Percentiles rank a stretch among this genome's conserved stretches.
phyloP scores from a whole-genome alignment of 176 grass and related monocot genomes.

The Pharus latifolius region DNA sequence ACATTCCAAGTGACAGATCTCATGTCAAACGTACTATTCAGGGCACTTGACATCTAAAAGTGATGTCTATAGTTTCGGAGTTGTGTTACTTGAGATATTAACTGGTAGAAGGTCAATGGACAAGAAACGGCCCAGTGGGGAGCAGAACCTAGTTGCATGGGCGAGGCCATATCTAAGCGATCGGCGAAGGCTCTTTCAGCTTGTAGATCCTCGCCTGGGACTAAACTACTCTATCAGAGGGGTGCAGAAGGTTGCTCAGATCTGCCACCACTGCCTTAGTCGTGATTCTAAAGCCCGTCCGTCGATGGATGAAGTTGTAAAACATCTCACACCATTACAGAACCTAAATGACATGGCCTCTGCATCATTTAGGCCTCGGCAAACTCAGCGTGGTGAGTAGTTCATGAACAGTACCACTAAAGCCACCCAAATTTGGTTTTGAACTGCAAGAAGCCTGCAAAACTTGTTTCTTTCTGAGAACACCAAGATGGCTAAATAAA shows the following conservation, averaged over 20 bases:
- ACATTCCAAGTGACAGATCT: neutral
- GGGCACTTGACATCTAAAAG: conserved; percentile 92
- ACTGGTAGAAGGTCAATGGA: conserved; percentile 82
- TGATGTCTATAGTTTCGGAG: conserved; percentile 83
- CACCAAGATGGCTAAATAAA: neutral
- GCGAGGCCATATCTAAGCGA: conserved; percentile 69
- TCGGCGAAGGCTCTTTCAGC: conserved; percentile 63
- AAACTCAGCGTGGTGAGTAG: conserved; percentile 55
- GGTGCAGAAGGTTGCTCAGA: conserved; percentile 68
- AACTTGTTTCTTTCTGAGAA: neutral
- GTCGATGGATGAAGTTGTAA: conserved; percentile 69
- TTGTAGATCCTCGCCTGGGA: conserved; percentile 84
- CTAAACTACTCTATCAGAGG: conserved; percentile 82
- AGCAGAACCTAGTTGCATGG: conserved; percentile 84
- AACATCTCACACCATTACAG: conserved; percentile 55
- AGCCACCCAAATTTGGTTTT: neutral
- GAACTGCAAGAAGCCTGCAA: neutral
- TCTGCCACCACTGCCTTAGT: conserved; percentile 67
- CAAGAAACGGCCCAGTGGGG: conserved; percentile 68
- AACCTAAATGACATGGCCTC: conserved; percentile 72
- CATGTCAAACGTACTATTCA: conserved; percentile 22
- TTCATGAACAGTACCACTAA: neutral
- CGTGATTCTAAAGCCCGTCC: conserved; percentile 64
- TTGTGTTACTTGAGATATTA: conserved; percentile 82
- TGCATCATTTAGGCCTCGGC: conserved; percentile 39